Conservation (phyloP, 371 early-diverging fungal species). For the Apophysomyces trapeziformis region DNA sequence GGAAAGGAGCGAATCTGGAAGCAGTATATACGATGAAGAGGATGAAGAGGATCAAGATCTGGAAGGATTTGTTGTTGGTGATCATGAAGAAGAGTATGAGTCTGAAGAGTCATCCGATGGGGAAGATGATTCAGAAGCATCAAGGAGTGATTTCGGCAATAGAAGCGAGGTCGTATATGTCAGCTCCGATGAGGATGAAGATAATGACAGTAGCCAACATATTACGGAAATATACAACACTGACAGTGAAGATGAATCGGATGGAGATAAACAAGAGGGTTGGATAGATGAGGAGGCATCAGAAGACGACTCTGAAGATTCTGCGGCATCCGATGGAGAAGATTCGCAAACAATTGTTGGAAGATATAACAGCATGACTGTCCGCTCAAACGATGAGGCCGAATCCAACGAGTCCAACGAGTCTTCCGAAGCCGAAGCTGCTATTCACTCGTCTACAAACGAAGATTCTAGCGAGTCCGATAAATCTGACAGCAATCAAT, state of each 20-base stretch:
- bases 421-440: too few relatives aligned
- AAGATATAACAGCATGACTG: too few relatives aligned
- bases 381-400: too few relatives aligned
- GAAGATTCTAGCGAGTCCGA: background rate
- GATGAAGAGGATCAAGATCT: conserved; percentile 1
- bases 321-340: too few relatives aligned
- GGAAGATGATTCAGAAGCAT: background rate
- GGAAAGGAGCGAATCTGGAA: background rate
- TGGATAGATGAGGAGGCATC: too few relatives aligned
- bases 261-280: too few relatives aligned
- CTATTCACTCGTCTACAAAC: background rate
- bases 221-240: too few relatives aligned
- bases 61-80: conserved; percentile 13
- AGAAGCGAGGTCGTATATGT: background rate
- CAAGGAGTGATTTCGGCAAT: background rate
- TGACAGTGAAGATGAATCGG: too few relatives aligned
- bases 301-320: too few relatives aligned
- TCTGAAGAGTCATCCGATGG: background rate
- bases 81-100: background rate
- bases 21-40: background rate
- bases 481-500: background rate
- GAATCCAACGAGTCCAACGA: too few relatives aligned
- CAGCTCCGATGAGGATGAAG: background rate
- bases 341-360: too few relatives aligned
- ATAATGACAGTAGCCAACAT: background rate